phyloP scores from a whole-genome alignment of 2,329 filamentous ascomycete species.

The Colletotrichum echinochloae region DNA sequence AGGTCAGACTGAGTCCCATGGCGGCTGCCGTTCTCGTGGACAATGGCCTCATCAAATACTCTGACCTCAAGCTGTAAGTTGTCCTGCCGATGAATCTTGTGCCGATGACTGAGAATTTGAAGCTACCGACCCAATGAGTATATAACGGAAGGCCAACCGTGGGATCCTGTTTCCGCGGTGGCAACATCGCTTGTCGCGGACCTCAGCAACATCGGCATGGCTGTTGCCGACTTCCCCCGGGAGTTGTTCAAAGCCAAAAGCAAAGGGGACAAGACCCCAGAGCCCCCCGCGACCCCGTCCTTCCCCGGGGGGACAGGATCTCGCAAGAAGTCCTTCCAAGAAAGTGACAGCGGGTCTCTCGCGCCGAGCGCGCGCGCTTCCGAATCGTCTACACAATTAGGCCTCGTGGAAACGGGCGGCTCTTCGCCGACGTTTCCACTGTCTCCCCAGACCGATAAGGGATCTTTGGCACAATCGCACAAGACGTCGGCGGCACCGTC shows the following conservation, averaged over 20 bases:
- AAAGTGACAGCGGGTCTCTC: constrained; percentile 22
- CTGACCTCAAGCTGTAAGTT: constrained; percentile 78
- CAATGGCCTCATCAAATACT: constrained; percentile 73
- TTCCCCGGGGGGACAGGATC: constrained; percentile 18
- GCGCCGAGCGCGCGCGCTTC: constrained; percentile 26
- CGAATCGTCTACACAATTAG: constrained; percentile 37
- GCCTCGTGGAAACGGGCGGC: constrained; percentile 22
- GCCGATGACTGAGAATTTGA: background rate
- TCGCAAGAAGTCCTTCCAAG: constrained; percentile 8
- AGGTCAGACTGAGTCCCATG: constrained; percentile 76
- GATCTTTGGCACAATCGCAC: constrained; percentile 8
- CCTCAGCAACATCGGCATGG: constrained; percentile 83
- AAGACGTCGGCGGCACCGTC: constrained; percentile 29
- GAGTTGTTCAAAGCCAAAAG: constrained; percentile 62
- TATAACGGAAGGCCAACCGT: constrained; percentile 81
- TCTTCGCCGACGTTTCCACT: constrained; percentile 31
- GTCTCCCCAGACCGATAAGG: constrained; percentile 10
- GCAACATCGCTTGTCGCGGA: constrained; percentile 85
- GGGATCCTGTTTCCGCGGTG: constrained; percentile 82
- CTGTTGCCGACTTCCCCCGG: constrained; percentile 78
- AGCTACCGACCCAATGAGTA: constrained; percentile 73
- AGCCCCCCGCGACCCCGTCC: constrained; percentile 26
- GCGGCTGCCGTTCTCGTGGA: constrained; percentile 78
- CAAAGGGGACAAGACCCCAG: constrained; percentile 38
- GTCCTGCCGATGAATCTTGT: background rate